Evolutionary conservation across 2,329 filamentous ascomycete species (phyloP).

Genomic region (Penicillium janthinellum): DNA sequence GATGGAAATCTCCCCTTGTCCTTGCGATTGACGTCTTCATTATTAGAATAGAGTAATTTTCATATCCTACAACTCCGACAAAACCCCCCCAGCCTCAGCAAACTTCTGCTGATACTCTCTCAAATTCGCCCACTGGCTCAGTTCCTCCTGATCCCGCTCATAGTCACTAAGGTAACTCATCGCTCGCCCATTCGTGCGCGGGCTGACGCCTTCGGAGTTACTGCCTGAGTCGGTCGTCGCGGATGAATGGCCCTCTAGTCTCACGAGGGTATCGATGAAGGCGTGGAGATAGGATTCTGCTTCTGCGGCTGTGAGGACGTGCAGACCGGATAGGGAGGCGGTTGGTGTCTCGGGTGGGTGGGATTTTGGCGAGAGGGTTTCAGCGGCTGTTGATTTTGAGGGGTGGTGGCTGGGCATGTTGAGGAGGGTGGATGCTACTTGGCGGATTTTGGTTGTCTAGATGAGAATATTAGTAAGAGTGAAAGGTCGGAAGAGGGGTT

Average conservation of each 20-base stretch:
- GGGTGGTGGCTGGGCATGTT: conserved; percentile 60
- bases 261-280: conserved; percentile 74
- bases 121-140: conserved; percentile 76
- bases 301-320: conserved; percentile 46
- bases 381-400: conserved; percentile 12
- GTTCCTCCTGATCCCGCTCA: conserved; percentile 73
- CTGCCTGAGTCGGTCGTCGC: conserved; percentile 30
- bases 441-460: conserved; percentile 78
- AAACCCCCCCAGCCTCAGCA: conserved; percentile 61
- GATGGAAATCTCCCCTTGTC: too few relatives aligned
- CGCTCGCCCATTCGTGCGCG: conserved; percentile 33
- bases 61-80: conserved; percentile 31
- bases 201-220: conserved; percentile 47
- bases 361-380: conserved; percentile 32
- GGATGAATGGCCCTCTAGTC: conserved; percentile 64
- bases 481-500: neutral
- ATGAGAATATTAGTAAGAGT: conserved; percentile 1
- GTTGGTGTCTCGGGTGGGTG: conserved; percentile 66
- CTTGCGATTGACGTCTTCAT: too few relatives aligned
- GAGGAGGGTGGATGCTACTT: conserved; percentile 78
- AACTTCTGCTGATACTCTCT: conserved; percentile 77
- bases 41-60: neutral
- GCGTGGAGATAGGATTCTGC: conserved; percentile 71
- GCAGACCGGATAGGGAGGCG: conserved; percentile 25
- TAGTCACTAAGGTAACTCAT: conserved; percentile 45